These are phyloP conservation scores for Eucalyptus pumila DNA, from an alignment of 345 rosid genomes.

Conservation along the genomic window DNA sequence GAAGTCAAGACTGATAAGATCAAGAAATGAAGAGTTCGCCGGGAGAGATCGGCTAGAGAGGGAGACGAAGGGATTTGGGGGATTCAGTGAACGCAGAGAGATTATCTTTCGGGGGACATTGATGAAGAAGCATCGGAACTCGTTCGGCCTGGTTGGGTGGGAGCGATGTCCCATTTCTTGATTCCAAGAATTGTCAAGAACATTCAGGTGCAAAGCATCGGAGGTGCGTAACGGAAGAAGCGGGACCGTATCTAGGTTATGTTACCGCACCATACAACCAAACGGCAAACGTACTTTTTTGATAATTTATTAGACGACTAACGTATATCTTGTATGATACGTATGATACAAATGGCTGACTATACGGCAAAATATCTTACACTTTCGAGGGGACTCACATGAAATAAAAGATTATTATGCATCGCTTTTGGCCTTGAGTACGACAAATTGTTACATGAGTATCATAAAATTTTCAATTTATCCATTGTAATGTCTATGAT, in stretches of 20 bases:
- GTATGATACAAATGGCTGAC: neutral
- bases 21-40: neutral
- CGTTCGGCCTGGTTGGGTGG: neutral
- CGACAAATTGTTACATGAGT: neutral
- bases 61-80: neutral
- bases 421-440: fast-evolving
- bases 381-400: neutral
- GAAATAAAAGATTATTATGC: neutral
- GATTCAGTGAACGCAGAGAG: neutral
- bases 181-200: neutral
- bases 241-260: neutral
- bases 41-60: neutral
- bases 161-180: neutral
- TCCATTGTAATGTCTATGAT: neutral
- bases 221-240: neutral
- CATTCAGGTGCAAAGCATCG: neutral
- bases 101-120: neutral
- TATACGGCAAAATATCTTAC: neutral
- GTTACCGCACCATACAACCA: fast-evolving
- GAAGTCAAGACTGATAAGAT: neutral
- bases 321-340: neutral
- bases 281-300: neutral
- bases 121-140: neutral
- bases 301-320: neutral
- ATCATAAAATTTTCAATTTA: neutral